phyloP scores from a whole-genome alignment of 345 rosid genomes.

The Raphanus sativus region DNA sequence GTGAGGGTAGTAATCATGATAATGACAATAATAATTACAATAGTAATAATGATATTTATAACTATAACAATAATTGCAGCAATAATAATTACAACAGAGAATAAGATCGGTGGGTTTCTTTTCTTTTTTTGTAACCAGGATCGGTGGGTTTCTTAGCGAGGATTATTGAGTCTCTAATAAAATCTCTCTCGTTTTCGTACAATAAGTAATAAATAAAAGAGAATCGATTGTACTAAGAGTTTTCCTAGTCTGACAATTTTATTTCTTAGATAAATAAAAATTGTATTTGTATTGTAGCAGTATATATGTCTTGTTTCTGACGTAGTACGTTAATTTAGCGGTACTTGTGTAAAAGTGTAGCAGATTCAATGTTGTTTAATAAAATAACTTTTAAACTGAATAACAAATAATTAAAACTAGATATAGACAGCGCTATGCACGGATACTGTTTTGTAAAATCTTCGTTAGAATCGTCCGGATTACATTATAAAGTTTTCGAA shows the following conservation, averaged over 20 bases:
- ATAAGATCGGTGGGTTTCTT: conserved; percentile 43
- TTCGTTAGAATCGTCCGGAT: too few species aligned
- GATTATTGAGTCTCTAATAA: conserved; percentile 31
- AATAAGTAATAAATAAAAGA: neutral
- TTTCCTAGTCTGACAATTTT: conserved; percentile 31
- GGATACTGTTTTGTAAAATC: too few species aligned
- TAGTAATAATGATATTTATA: conserved; percentile 29
- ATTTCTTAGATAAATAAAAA: conserved; percentile 7
- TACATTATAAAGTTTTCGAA: too few species aligned
- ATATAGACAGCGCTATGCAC: too few species aligned
- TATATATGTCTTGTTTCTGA: conserved; percentile 33
- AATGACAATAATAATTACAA: conserved; percentile 1
- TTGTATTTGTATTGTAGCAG: neutral
- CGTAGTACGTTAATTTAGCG: conserved; percentile 27
- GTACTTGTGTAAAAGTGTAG: conserved; percentile 32
- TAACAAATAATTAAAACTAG: neutral
- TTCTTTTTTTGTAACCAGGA: neutral
- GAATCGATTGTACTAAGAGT: conserved; percentile 29
- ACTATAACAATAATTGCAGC: conserved; percentile 34
- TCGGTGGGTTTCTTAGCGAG: conserved; percentile 44
- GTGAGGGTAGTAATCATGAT: conserved; percentile 38
- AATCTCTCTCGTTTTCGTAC: conserved; percentile 13
- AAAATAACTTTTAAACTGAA: neutral
- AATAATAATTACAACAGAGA: conserved; percentile 41
- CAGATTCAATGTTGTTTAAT: conserved; percentile 26